Base-by-base conservation (phyloP, 345 rosid species). In the Dipteronia sinensis region DNA sequence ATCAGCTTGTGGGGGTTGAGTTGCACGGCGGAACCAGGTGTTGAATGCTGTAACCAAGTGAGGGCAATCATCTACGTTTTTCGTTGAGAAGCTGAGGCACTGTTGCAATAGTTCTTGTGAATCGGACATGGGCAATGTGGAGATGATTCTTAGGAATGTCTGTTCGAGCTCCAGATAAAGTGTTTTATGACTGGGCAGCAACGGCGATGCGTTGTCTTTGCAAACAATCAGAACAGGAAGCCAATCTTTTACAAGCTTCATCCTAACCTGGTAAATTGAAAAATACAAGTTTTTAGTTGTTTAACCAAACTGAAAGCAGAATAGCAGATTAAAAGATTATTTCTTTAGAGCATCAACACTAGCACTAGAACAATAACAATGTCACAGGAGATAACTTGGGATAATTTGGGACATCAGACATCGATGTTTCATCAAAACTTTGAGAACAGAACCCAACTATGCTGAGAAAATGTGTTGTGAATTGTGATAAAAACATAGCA, bases 11-110 rank as follows among this genome's bases (percentile, higher is more conserved):
- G 78, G 82, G 27, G 86, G 79, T 15, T 22, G 83, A 65, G 85
- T 80, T 7, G 90, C 92, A 4, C 93, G 89, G 72, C 93, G 90
- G 78, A 91, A 91, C 93, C 91, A 91, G 19, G 93, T 91, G 72
- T 85, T 88, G 76, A 91, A 91, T 17, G 95, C 95, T 31, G 82
- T 70, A 77, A 87, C 79, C 78, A 89, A 83, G 78, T 89, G 93
- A 12, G 90, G 90, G 77, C 95, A 89, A 77, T 91, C 92, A 22
- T 91, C 93, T 2, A 85, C 86, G 47, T 86, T 83, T 67, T 92
- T 85, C 19, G 90, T 87, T 69, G 91, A 87, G 85, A 90, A 89
- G 79, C 86, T 77, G 77, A 91, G 88, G 75, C 94, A 91, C 81
- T 89, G 91, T 76, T 84, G 89, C 79, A 91, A 71, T 74, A 91